Base-by-base conservation (phyloP, 768 basidiomycete genomes). In the Tricholoma matsutake region DNA sequence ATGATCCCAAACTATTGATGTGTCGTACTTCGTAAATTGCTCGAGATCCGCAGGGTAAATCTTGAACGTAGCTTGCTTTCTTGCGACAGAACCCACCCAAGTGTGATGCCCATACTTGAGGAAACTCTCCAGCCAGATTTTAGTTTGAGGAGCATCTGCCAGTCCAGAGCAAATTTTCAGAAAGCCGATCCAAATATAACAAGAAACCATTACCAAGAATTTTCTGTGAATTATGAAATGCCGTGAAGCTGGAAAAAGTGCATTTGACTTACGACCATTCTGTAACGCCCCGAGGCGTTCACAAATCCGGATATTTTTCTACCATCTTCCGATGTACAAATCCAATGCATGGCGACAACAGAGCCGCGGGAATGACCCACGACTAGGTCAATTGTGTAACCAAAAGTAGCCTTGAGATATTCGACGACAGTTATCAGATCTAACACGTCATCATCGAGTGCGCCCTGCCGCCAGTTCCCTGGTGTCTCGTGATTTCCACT, bases 361-460 rank as follows among this genome's bases (percentile, higher is more conserved):
- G 87, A 84, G 6, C 88, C 92, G 35, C 90, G 85, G 14, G 91
- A 94, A 72, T 94, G 92, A 1, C 86, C 91, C 6, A 94, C 81
- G 39, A 94, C 69, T 57, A 89, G 72, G 67, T 87, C 87, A 54
- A 92, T 73, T 34, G 79, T 74, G 70, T 94, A 94, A 2, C 88
- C 89, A 64, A 84, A 85, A 28, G 71, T 74, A 6, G 63, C 67
- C 60, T 81, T 81, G 22, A 94, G 80, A 68, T 86, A 83, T 41
- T 80, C 78, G 25, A 86, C 88, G 8, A 91, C 89, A 2, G 78
- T 79, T 57, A 81, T 72, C 34, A 94, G 75, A 72, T 94, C 92
- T 62, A 82, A 77, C 2, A 89, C 63, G 64, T 92, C 91, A 49
- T 85, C 80, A 2, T 71, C 68, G 52, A 92, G 70, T 8, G 81